Base-by-base conservation (phyloP, 2,329 filamentous ascomycete species). In the Pseudopithomyces maydicus region DNA sequence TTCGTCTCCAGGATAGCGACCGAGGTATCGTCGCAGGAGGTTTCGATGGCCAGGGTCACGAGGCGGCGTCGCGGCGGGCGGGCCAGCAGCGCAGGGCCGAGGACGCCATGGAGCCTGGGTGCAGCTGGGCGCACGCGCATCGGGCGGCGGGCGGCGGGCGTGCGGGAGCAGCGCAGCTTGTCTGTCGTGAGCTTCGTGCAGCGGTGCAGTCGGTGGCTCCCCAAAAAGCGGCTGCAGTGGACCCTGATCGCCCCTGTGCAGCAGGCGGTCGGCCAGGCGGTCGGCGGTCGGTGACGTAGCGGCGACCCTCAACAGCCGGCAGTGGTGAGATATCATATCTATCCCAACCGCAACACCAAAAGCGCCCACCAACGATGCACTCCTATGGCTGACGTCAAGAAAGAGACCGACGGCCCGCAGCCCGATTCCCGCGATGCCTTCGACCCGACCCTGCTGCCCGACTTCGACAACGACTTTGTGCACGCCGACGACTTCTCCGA, bases 21-120 rank as follows among this genome's bases (percentile, higher is more conserved):
- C 56, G 90, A 93, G 1, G 93, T 97, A 79, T 98, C 94, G 78
- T 98, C 94, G 82, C 94, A 95, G 2, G 90, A 92, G 10, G 89
- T 90, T 74, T 95, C 91, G 70, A 95, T 92, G 51, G 90, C 90
- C 47, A 94, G 83, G 5, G 80, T 82, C 57, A 76, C 69, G 46
- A 80, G 62, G 39, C 54, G 49, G 39, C 26, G 26, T 29, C 26
- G 26, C 8, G 26, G 26, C 20, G 52, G 45, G 38, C 46, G 58
- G 14, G 41, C 41, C 11, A 10, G 36, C 20, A 7, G 2, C 33
- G 20, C 43, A 52, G 33, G 50, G 45, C 55, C 57, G 41, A 47
- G 33, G 36, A 42, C 46, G 55, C 52, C 55, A 42, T 58, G 54
- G n/a, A 57, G 26, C 26, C 26, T 29, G 26, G 8, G 33, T 15